These are phyloP conservation scores for Gossypium ekmanianum DNA, from an alignment of 345 rosid species.

Conservation along the genomic window DNA sequence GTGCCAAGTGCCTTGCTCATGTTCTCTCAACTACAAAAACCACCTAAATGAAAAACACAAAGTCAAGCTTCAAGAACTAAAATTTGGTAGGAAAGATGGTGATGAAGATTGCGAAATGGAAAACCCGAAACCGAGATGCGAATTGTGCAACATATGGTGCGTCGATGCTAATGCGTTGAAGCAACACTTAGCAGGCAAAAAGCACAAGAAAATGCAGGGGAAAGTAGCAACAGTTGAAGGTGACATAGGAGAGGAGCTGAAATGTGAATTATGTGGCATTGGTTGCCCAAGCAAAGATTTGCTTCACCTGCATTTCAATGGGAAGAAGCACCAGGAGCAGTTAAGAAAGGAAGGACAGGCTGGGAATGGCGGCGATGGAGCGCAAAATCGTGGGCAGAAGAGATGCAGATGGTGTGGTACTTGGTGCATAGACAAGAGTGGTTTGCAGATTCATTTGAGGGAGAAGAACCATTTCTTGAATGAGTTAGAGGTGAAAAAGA, in stretches of 20 bases:
- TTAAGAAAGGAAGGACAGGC: neutral
- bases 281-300: constrained; percentile 15
- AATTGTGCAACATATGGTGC: constrained; percentile 24
- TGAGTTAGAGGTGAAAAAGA: neutral
- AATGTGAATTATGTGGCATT: constrained; percentile 20
- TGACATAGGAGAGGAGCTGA: neutral
- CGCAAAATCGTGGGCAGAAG: neutral
- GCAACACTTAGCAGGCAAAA: neutral
- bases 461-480: neutral
- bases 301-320: constrained; percentile 16
- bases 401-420: neutral
- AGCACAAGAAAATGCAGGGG: neutral
- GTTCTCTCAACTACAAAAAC: constrained; percentile 17
- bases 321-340: constrained; percentile 17
- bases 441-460: neutral
- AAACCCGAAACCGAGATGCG: constrained; percentile 9
- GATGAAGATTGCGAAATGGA: neutral
- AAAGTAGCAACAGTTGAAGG: neutral
- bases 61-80: constrained; percentile 13
- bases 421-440: neutral
- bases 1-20: constrained; percentile 24
- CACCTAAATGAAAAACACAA: constrained; percentile 25
- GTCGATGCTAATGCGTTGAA: neutral
- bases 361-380: neutral
- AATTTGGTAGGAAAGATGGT: neutral